Base-by-base conservation (phyloP, 2,329 filamentous ascomycete species). In the Aureobasidium sp. region DNA sequence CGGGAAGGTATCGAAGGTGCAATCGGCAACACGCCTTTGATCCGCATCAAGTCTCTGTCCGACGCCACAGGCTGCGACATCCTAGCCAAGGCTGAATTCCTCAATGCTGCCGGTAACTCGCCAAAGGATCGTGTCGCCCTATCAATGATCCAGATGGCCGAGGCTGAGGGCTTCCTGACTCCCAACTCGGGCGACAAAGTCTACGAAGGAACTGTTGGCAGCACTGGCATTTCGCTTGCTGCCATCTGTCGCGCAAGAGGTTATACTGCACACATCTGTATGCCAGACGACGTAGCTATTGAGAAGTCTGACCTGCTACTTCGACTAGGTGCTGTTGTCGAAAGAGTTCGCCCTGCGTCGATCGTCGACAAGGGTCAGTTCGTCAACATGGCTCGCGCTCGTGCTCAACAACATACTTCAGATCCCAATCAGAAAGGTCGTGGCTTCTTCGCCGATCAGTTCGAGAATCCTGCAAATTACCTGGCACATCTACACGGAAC, bases 161-260 rank as follows among this genome's bases (percentile, higher is more conserved):
- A 99, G 79, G 82, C 84, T 65, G 77, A 83, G 53, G 92, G 92
- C 2, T 79, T 92, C 20, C 77, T 99, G 50, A 82, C 81, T 0
- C 93, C 94, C 0, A 81, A 88, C 67, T 87, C 88, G 26, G 93
- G 93, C 65, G 94, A 99, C 74, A 95, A 90, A 47, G 92, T 99
- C 70, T 99, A 97, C 75, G 94, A 99, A 78, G 94, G 94, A 67
- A 99, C 94, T 1, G 92, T 96, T 17, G 94, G 94, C 64, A 96
- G 90, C 72, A 99, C 94, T 0, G 94, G 94, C 26, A 97, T 99
- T 69, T 97, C 92, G 17, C 82, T 99, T 10, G 94, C 94, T 2
- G 90, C 90, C 0, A 84, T 99, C 56, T 92, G 91, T 55, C 84
- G 92, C 68, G 92, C 94, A 26, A 84, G 87, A 74, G 94, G 94